These are phyloP conservation scores for Pinus taeda DNA, from an alignment of 75 land plant genomes.

Conservation along the genomic window DNA sequence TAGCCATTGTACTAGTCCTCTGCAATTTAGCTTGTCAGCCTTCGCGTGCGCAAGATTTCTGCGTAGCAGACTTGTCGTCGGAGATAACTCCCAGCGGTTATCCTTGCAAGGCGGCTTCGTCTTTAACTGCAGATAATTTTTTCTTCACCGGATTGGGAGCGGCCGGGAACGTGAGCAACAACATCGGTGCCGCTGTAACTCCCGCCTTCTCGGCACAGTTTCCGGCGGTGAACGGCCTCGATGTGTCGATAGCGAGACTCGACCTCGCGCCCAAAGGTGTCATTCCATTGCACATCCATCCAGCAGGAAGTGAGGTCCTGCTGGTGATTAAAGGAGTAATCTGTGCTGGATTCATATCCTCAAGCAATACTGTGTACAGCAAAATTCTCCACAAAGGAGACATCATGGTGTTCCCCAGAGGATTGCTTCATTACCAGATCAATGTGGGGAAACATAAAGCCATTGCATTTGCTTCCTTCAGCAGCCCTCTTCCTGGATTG, in stretches of 20 bases:
- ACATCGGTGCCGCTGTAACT: conserved; percentile 58
- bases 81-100: conserved; percentile 43
- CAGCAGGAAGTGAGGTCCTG: conserved; percentile 60
- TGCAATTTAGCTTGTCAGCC: conserved; percentile 17
- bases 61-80: conserved; percentile 44
- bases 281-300: conserved; percentile 74
- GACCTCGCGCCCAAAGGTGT: conserved; percentile 65
- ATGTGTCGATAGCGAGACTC: conserved; percentile 55
- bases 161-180: conserved; percentile 46
- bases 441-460: conserved; percentile 30
- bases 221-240: conserved; percentile 77
- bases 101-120: conserved; percentile 35
- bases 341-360: conserved; percentile 54
- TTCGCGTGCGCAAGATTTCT: conserved; percentile 43
- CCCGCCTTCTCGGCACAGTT: conserved; percentile 62
- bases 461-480: conserved; percentile 42
- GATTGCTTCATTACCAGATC: conserved; percentile 63
- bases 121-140: conserved; percentile 36
- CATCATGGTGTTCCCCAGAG: conserved; percentile 72
- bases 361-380: conserved; percentile 37
- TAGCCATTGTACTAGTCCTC: neutral
- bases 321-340: conserved; percentile 55
- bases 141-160: conserved; percentile 34
- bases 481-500: conserved; percentile 51
- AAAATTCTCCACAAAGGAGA: conserved; percentile 50